Conservation (phyloP, 2,329 filamentous ascomycete genomes). For the Tolypocladium pustulatum region DNA sequence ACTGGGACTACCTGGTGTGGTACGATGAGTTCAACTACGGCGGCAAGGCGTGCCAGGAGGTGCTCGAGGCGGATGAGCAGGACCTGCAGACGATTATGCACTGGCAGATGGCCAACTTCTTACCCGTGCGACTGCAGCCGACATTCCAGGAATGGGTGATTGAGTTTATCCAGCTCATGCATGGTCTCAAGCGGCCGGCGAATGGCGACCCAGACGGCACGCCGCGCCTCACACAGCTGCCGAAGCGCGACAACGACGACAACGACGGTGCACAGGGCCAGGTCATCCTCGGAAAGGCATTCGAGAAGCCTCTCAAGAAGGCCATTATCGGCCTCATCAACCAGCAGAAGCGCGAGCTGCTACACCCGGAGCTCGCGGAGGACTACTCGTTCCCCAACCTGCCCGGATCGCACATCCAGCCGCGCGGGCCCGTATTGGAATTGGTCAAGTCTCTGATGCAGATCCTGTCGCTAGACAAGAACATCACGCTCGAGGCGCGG, state of each 20-base stretch:
- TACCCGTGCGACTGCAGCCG: slow-evolving; percentile 70
- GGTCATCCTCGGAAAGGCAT: slow-evolving; percentile 66
- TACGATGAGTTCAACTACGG: slow-evolving; percentile 99
- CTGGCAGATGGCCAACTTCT: slow-evolving; percentile 90
- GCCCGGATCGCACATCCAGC: slow-evolving; percentile 52
- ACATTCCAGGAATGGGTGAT: slow-evolving; percentile 88
- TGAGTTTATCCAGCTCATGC: slow-evolving; percentile 93
- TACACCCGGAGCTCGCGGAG: slow-evolving; percentile 75
- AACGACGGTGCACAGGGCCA: slow-evolving; percentile 49
- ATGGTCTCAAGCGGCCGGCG: slow-evolving; percentile 63
- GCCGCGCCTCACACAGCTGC: slow-evolving; percentile 47
- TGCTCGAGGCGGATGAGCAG: slow-evolving; percentile 63
- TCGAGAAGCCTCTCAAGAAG: slow-evolving; percentile 84
- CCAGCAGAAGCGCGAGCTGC: slow-evolving; percentile 76
- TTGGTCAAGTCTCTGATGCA: slow-evolving; percentile 91
- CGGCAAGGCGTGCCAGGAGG: slow-evolving; percentile 78
- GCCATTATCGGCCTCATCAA: slow-evolving; percentile 74
- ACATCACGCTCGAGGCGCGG: slow-evolving; percentile 78
- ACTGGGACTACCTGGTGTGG: slow-evolving; percentile 99
- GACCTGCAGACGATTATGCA: slow-evolving; percentile 89
- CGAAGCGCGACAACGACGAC: slow-evolving; percentile 49
- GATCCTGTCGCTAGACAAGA: slow-evolving; percentile 81
- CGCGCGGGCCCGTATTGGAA: slow-evolving; percentile 67
- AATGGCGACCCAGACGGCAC: slow-evolving; percentile 39
- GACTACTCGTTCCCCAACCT: slow-evolving; percentile 82